Evolutionary conservation across 176 grass and related monocot genomes (phyloP).

Genomic region (Alopecurus myosuroides): DNA sequence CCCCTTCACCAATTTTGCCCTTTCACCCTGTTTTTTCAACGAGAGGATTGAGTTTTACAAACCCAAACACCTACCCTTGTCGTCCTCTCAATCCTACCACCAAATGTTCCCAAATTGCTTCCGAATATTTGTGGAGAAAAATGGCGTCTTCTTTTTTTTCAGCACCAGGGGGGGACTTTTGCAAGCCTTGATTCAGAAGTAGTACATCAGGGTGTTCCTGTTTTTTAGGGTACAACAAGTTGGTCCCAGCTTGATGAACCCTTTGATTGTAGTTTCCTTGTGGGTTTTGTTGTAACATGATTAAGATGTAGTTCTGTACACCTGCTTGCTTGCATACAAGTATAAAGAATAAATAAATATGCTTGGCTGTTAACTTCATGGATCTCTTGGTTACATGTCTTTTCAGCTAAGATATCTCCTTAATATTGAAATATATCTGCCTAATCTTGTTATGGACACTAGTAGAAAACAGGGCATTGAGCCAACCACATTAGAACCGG

Average conservation of each 20-base stretch:
- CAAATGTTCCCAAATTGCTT: slow-evolving; percentile 38
- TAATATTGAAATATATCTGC: background rate
- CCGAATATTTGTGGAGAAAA: slow-evolving; percentile 43
- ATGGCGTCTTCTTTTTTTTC: slow-evolving; percentile 53
- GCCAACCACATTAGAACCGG: too few relatives aligned
- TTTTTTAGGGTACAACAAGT: slow-evolving; percentile 31
- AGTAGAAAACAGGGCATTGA: too few relatives aligned
- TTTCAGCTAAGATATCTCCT: slow-evolving; percentile 25
- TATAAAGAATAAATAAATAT: slow-evolving; percentile 59
- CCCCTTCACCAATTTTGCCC: slow-evolving; percentile 33
- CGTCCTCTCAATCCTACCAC: slow-evolving; percentile 29
- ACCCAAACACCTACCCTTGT: slow-evolving; percentile 33
- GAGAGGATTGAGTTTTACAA: slow-evolving; percentile 37
- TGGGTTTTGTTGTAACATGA: slow-evolving; percentile 46
- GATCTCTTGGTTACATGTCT: slow-evolving; percentile 15
- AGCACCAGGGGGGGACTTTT: slow-evolving; percentile 24
- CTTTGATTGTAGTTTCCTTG: slow-evolving; percentile 44
- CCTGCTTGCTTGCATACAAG: slow-evolving; percentile 37
- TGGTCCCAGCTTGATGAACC: slow-evolving; percentile 15
- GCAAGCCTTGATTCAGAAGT: slow-evolving; percentile 51
- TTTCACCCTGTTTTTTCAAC: slow-evolving; percentile 36
- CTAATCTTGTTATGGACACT: background rate
- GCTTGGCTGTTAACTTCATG: slow-evolving; percentile 25
- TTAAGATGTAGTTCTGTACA: slow-evolving; percentile 38
- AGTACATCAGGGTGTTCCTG: slow-evolving; percentile 22